A percentile compares a stretch with the other conserved stretches of the same genome.
phyloP scores from a whole-genome alignment of 805 yeast genomes.

The Alloascoidea hylecoeti region DNA sequence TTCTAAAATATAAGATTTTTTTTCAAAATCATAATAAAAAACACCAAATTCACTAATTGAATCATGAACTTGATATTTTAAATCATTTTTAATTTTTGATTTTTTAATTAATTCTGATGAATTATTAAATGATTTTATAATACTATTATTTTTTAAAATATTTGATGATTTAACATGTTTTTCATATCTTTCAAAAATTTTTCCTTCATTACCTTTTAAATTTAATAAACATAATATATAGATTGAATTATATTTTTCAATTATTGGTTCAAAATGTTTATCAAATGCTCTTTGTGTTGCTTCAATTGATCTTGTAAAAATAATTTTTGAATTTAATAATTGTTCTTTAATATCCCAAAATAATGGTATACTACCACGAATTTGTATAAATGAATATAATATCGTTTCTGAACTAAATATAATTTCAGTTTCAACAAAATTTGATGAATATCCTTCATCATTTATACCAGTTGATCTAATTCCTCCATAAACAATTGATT shows the following conservation, averaged over 20 bases:
- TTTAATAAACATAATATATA: slow-evolving; percentile 83
- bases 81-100: slow-evolving; percentile 18
- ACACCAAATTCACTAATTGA: slow-evolving; percentile 73
- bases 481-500: too few species aligned
- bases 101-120: neutral
- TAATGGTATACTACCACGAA: slow-evolving; percentile 92
- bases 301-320: slow-evolving; percentile 74
- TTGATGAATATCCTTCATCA: slow-evolving; percentile 91
- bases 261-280: slow-evolving; percentile 59
- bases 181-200: slow-evolving; percentile 51
- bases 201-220: slow-evolving; percentile 64
- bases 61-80: slow-evolving; percentile 47
- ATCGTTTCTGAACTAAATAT: slow-evolving; percentile 39
- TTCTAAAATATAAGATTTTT: slow-evolving; percentile 42
- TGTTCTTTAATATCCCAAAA: slow-evolving; percentile 98
- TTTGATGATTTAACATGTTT: slow-evolving; percentile 29
- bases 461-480: slow-evolving; percentile 53
- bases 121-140: neutral
- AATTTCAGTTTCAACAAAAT: slow-evolving; percentile 88
- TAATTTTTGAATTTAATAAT: slow-evolving; percentile 80
- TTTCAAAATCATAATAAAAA: slow-evolving; percentile 53
- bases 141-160: neutral
- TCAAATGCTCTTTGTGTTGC: slow-evolving; percentile 89
- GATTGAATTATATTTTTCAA: slow-evolving; percentile 70
- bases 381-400: slow-evolving; percentile 66